Base-by-base conservation (phyloP, 257 asterid species). In the Solanum corneliomulleri region DNA sequence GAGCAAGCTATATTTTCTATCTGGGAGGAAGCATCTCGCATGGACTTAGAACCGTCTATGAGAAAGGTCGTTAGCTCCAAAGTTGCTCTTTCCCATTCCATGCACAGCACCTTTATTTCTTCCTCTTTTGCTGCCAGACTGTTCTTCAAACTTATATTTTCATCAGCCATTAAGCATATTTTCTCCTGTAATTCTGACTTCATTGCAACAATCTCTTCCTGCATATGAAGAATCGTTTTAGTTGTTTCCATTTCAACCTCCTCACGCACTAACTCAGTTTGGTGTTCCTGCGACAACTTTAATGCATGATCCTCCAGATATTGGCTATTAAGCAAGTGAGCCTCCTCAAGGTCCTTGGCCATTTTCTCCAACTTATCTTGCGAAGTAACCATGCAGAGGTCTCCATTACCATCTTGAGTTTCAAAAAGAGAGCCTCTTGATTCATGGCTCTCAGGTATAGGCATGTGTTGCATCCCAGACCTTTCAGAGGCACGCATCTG, bases 11-110 rank as follows among this genome's bases (percentile, higher is more conserved):
- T 93, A 75, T 90, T 90, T 88, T 93, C 93, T 87, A 95, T 92
- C 89, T 96, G 97, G 89, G 87, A 82, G 87, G 96, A 89, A 80
- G 97, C 99, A 86, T 94, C 95, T 87, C 91, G 85, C 42, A 94
- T 92, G 89, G 98, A 95, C 87, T 90, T 94, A 37, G 95, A 93
- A 89, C 99, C 99, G 88, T 94, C 98, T 33, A 90, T 88, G 82
- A 96, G 96, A 90, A 96, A 95, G 74, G 89, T 90, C 33, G 95
- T 95, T 87, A 96, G 93, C 92, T 95, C 99, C 93, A 95, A 89
- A 42, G 93, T 94, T 88, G 98, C 98, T 90, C 94, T 90, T 92
- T 96, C 99, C 99, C 99, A 96, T 86, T 93, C 95, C 82, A 90
- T 88, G 89, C 93, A 89, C 86, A 92, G 72, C 86, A 74, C 87